A percentile compares a stretch with the other conserved stretches of the same genome.
Conservation (phyloP, 2,329 filamentous ascomycete genomes). For the Sphaerulina musiva region DNA sequence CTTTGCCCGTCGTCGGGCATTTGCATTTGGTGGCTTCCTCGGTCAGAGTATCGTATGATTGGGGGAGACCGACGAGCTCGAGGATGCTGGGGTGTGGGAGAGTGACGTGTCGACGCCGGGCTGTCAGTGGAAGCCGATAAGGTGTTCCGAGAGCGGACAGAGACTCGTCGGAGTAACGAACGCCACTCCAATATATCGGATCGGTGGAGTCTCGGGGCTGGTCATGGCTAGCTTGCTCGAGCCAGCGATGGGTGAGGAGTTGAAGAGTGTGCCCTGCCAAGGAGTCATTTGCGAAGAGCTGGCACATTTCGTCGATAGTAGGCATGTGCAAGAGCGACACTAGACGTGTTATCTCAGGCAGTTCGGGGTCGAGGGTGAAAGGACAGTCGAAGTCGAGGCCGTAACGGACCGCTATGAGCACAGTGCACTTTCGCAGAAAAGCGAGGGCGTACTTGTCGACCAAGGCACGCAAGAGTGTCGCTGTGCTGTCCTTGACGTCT, state of each 20-base stretch:
- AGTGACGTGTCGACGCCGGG: constrained; percentile 32
- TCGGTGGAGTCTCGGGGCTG: constrained; percentile 11
- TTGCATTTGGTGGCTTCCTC: constrained; percentile 79
- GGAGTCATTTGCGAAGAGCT: constrained; percentile 44
- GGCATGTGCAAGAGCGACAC: constrained; percentile 70
- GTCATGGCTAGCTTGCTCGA: constrained; percentile 50
- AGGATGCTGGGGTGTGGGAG: constrained; percentile 84
- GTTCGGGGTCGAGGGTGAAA: constrained; percentile 36
- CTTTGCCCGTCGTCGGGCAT: constrained; percentile 86
- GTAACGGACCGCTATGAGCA: constrained; percentile 81
- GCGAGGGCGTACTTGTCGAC: constrained; percentile 78
- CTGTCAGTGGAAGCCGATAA: neutral
- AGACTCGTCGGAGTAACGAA: constrained; percentile 5
- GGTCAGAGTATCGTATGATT: constrained; percentile 85
- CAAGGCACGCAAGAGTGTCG: constrained; percentile 30
- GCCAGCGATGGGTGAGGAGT: constrained; percentile 61
- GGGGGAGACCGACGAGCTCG: constrained; percentile 85
- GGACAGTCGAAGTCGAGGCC: constrained; percentile 75
- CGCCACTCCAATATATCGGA: constrained; percentile 33
- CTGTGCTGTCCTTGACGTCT: constrained; percentile 1
- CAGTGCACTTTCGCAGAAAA: constrained; percentile 77
- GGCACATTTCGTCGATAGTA: constrained; percentile 70
- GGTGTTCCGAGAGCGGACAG: neutral
- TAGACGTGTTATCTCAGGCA: constrained; percentile 68
- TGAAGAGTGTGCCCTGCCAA: constrained; percentile 39